Percentiles rank a stretch among this genome's conserved stretches.
These are phyloP conservation scores for Penium margaritaceum DNA, from an alignment of 139 green algal species.

Conservation along the genomic window DNA sequence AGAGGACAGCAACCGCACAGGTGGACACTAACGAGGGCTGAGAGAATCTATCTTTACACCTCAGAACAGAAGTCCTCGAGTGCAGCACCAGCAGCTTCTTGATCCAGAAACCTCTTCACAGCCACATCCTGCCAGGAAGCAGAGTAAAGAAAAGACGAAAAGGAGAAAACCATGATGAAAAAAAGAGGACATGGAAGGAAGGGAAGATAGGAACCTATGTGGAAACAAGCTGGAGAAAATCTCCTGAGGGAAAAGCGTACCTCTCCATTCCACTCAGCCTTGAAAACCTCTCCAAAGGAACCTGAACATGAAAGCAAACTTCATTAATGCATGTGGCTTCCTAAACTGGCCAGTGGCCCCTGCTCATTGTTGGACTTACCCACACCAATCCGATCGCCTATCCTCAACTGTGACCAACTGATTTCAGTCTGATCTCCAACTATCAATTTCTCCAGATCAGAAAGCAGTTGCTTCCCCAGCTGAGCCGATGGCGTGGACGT, in stretches of 20 bases:
- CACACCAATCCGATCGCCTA: not conserved
- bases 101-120: constrained; percentile 43
- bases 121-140: constrained; percentile 31
- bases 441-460: not conserved
- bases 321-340: not conserved
- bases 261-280: constrained; percentile 7
- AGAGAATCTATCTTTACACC: not conserved
- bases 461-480: no score
- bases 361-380: not conserved
- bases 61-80: constrained; percentile 37
- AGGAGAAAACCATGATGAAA: not conserved
- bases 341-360: not conserved
- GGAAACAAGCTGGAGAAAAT: no score
- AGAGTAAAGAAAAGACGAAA: not conserved
- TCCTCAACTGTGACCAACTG: not conserved
- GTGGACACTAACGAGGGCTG: no score
- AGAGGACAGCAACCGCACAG: no score
- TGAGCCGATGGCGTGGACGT: no score
- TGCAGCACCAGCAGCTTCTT: constrained; percentile 7
- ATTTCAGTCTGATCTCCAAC: not conserved
- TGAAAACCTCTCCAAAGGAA: constrained; percentile 9
- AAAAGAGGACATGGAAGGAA: not conserved
- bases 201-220: no score
- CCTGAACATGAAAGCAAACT: not conserved
- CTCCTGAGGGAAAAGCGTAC: no score